Percentiles rank a stretch among this genome's conserved stretches.
Conservation (phyloP, 768 basidiomycete genomes). For the Tulasnella sp. region DNA sequence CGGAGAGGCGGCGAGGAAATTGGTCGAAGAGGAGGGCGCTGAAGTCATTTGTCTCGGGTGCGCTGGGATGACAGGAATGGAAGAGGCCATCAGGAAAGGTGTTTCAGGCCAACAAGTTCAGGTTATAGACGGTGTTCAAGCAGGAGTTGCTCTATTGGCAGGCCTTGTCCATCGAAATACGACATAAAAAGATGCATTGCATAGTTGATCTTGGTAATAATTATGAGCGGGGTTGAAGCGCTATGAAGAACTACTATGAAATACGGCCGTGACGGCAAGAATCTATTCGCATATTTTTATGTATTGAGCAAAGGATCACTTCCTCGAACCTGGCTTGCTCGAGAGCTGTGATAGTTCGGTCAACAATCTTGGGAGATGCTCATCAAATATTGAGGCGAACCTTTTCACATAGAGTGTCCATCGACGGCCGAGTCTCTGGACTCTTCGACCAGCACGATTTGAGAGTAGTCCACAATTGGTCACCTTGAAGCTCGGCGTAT, state of each 20-base stretch:
- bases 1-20: constrained; percentile 34
- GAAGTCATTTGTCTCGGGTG: constrained; percentile 36
- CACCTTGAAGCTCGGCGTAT: background rate
- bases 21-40: constrained; percentile 32
- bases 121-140: constrained; percentile 37
- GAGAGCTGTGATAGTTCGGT: background rate
- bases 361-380: background rate
- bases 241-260: background rate
- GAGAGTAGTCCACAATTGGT: background rate
- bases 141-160: constrained; percentile 32
- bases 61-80: constrained; percentile 39
- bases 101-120: constrained; percentile 31
- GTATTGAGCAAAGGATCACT: background rate
- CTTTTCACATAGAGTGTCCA: background rate
- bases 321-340: background rate
- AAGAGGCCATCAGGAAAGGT: constrained; percentile 31
- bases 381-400: background rate
- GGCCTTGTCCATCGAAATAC: background rate
- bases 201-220: background rate
- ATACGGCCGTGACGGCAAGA: background rate
- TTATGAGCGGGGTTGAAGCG: background rate
- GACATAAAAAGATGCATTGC: background rate
- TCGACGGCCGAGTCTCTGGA: background rate
- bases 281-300: background rate
- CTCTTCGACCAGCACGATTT: background rate